phyloP scores from a whole-genome alignment of 371 early-diverging fungal genomes.

The Mortierella sp. region DNA sequence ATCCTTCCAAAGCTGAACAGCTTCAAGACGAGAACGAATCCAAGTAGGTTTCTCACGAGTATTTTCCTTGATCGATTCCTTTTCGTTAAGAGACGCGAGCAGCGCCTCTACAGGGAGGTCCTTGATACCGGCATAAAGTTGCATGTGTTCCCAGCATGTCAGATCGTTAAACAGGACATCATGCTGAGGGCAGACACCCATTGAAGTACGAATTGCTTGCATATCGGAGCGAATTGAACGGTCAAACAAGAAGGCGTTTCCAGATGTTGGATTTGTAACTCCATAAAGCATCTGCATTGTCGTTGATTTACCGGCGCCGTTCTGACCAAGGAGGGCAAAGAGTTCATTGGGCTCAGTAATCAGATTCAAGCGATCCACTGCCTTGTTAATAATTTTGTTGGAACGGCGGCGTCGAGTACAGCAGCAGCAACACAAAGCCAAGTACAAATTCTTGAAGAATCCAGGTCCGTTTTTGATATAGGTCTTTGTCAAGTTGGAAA shows the following conservation, averaged over 20 bases:
- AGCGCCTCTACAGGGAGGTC: slow-evolving; percentile 46
- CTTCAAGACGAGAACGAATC: slow-evolving; percentile 60
- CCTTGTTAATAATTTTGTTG: slow-evolving; percentile 38
- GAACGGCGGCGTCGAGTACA: slow-evolving; percentile 21
- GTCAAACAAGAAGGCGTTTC: slow-evolving; percentile 47
- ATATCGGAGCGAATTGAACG: slow-evolving; percentile 43
- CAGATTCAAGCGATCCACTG: slow-evolving; percentile 50
- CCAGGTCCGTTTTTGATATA: slow-evolving; percentile 37
- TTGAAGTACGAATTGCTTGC: slow-evolving; percentile 33
- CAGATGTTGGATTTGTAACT: slow-evolving; percentile 40
- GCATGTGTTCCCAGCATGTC: slow-evolving; percentile 59
- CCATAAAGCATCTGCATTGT: slow-evolving; percentile 57
- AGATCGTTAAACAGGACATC: slow-evolving; percentile 58
- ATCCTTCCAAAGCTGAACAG: slow-evolving; percentile 59
- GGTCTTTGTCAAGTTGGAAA: slow-evolving; percentile 52
- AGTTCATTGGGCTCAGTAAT: slow-evolving; percentile 51
- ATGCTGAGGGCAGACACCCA: slow-evolving; percentile 63
- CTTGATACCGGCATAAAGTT: slow-evolving; percentile 60
- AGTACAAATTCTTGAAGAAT: slow-evolving; percentile 39
- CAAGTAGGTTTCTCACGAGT: slow-evolving; percentile 34
- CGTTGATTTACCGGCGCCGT: slow-evolving; percentile 57
- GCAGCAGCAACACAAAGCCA: slow-evolving; percentile 41
- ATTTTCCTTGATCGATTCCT: slow-evolving; percentile 47
- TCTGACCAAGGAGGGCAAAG: slow-evolving; percentile 52
- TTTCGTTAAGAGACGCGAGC: slow-evolving; percentile 19